Evolutionary conservation across 139 green algal genomes (phyloP).

Genomic region (Chlamydomonas sphaeroides): DNA sequence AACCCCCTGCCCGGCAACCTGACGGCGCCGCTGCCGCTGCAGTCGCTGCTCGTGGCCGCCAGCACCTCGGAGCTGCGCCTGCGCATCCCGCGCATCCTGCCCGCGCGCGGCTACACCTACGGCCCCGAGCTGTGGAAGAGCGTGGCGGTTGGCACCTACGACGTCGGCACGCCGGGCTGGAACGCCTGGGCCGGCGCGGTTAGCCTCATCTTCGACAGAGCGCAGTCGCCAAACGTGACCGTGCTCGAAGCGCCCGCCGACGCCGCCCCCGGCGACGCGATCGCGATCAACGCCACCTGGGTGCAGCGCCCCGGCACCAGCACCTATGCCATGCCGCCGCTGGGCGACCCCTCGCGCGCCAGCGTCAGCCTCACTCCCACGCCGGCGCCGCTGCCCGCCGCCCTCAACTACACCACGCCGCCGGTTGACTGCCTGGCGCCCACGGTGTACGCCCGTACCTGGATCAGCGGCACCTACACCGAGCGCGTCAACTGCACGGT

Average conservation of each 20-base stretch:
- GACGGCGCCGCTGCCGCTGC: no score
- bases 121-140: background rate
- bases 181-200: background rate
- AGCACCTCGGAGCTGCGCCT: background rate
- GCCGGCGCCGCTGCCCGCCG: background rate
- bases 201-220: no score
- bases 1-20: no score
- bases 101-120: background rate
- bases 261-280: background rate
- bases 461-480: background rate
- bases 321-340: background rate
- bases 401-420: background rate
- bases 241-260: background rate
- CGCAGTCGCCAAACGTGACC: background rate
- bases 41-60: background rate
- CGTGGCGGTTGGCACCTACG: background rate
- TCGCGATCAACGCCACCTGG: background rate
- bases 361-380: background rate
- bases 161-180: background rate
- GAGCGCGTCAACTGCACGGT: constrained; percentile 41
- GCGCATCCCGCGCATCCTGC: background rate
- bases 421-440: background rate
- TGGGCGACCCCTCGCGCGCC: background rate
- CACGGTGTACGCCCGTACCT: constrained; percentile 5
- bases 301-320: background rate